These are phyloP conservation scores for Trametes polyzona DNA, from an alignment of 1,284 basidiomycete species.

Conservation along the genomic window DNA sequence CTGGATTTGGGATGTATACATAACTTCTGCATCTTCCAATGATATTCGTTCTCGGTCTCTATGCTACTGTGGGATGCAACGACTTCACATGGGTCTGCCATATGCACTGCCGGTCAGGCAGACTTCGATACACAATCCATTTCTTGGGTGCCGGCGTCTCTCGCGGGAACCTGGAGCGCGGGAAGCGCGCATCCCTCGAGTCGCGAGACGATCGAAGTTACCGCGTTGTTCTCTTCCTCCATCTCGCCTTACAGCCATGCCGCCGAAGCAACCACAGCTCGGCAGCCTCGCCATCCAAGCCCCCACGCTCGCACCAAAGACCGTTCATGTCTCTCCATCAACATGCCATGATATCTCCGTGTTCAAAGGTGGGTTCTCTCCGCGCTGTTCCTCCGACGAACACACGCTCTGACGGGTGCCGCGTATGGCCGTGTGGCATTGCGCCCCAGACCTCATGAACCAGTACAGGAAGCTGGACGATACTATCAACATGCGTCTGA, in stretches of 20 bases:
- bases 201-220: background rate
- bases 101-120: background rate
- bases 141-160: background rate
- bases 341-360: slow-evolving; percentile 81
- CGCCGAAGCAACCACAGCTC: slow-evolving; percentile 56
- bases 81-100: no score
- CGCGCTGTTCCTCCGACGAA: slow-evolving; percentile 1
- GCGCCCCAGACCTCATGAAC: slow-evolving; percentile 71
- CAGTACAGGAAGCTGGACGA: slow-evolving; percentile 89
- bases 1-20: no score
- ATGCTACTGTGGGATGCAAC: no score
- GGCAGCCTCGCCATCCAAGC: slow-evolving; percentile 73
- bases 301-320: slow-evolving; percentile 58
- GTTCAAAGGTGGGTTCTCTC: slow-evolving; percentile 72
- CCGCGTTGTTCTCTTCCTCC: slow-evolving; percentile 2
- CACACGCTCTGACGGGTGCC: background rate
- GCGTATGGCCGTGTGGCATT: background rate
- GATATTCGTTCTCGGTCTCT: no score
- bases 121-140: background rate
- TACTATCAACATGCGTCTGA: slow-evolving; percentile 80
- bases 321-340: slow-evolving; percentile 65
- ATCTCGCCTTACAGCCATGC: slow-evolving; percentile 38
- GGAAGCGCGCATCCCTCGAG: background rate
- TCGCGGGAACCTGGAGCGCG: background rate
- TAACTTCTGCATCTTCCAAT: no score